Evolutionary conservation across 192 early-diverging fungal species (phyloP).

Genomic region (Cetraspora pellucida): DNA sequence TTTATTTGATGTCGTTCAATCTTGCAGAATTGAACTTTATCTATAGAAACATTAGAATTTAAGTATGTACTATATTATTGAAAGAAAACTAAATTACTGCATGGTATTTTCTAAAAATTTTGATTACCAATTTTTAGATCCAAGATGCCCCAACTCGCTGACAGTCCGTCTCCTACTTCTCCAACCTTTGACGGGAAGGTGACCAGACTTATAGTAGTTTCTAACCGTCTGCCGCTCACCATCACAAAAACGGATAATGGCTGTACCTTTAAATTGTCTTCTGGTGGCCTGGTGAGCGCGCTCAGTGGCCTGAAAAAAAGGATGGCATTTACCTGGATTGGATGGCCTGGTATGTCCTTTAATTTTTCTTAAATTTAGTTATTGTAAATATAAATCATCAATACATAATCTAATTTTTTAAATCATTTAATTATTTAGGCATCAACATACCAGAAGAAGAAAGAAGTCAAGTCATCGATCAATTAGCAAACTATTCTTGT

Average conservation of each 20-base stretch:
- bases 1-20: too few species aligned
- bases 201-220: constrained; percentile 82
- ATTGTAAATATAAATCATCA: not conserved
- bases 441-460: constrained; percentile 84
- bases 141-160: not conserved
- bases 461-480: constrained; percentile 62
- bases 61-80: too few species aligned
- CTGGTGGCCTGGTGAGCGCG: constrained; percentile 95
- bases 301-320: constrained; percentile 91
- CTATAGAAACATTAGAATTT: too few species aligned
- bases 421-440: constrained; percentile 50
- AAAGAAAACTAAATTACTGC: too few species aligned
- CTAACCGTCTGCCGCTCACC: constrained; percentile 95
- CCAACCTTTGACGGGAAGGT: constrained; percentile 34
- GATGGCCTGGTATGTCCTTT: constrained; percentile 83
- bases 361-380: constrained; percentile 12
- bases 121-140: too few species aligned
- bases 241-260: constrained; percentile 63
- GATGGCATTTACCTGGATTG: constrained; percentile 98
- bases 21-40: too few species aligned
- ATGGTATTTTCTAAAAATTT: too few species aligned
- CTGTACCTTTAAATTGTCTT: constrained; percentile 78
- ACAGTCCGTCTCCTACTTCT: not conserved
- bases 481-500: constrained; percentile 81
- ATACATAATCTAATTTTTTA: not conserved